These are phyloP conservation scores for Gnaphalium uliginosum DNA, from an alignment of 129 eudicot species.

Conservation along the genomic window DNA sequence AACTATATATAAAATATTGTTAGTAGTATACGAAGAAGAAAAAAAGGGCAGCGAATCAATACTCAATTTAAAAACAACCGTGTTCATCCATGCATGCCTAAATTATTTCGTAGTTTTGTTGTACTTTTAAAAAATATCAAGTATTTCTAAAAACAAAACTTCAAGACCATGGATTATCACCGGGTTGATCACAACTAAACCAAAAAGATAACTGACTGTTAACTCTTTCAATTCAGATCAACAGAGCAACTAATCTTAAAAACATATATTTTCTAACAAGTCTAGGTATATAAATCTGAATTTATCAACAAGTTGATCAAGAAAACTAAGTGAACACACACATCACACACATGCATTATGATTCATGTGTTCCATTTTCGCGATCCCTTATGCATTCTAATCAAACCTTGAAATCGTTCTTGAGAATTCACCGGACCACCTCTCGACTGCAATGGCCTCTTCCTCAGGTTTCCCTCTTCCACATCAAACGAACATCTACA, in stretches of 20 bases:
- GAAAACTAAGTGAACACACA: background rate
- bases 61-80: too few species aligned
- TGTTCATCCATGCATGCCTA: too few species aligned
- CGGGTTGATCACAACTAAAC: background rate
- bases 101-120: too few species aligned
- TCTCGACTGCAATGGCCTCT: conserved; percentile 18
- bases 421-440: conserved; percentile 34
- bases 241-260: background rate
- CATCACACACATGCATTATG: background rate
- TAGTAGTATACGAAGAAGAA: too few species aligned
- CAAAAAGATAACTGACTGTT: background rate
- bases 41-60: too few species aligned
- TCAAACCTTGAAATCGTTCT: conserved; percentile 24
- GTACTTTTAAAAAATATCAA: too few species aligned
- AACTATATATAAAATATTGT: too few species aligned
- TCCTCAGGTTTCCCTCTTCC: conserved; percentile 39
- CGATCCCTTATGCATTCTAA: conserved; percentile 31
- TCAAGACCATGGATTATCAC: background rate
- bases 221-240: background rate
- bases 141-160: background rate
- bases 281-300: background rate
- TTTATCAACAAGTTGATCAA: background rate
- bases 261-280: background rate
- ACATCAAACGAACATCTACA: conserved; percentile 54
- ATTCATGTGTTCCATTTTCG: conserved; percentile 19